Base-by-base conservation (phyloP, 192 early-diverging fungal species). In the Martensiomyces pterosporus region DNA sequence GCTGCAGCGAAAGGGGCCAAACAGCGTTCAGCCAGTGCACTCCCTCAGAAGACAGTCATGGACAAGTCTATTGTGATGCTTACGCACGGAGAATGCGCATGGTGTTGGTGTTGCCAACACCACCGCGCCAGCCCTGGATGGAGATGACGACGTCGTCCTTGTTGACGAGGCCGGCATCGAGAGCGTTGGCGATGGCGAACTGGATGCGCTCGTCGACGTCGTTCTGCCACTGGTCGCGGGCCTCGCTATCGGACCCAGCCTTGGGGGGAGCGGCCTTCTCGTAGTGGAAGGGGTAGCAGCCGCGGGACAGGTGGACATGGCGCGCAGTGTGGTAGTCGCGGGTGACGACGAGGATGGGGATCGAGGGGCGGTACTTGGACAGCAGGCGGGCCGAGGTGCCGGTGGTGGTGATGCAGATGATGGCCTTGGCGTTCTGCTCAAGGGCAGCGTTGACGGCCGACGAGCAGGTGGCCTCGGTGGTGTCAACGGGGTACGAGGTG, bases 331-430 rank as follows among this genome's bases (percentile, higher is more conserved):
- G 73, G 56, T 73, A 78, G 56, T 83, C 77, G 60, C 88, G 84
- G 13, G 95, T 98, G 24, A 98, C 85, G 33, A 90, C 91, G 26
- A 98, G 80, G 19, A 98, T 94, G 17, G 93, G 91, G 36, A 87
- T 81, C 43, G 83, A 78, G 22, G 95, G 95, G 35, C 91, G 84
- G 71, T 98, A 98, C 76, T 98, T 98, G 46, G 90, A 85, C 35
- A 98, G 80, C 38, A 89, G 76, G 35, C 85, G 84, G 33, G 95
- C 93, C 21, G 92, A 89, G 48, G 85, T 84, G 16, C 95, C 93
- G 7, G 84, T 84, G 27, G 94, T 93, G 22, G 93, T 82, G 19
- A 96, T 80, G 27, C 94, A 90, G 66, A 98, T 85, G 55, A 91
- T 89, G 21, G 90, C 81, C 38, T 87, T 86, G 27, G 90, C 92